Evolutionary conservation across 2,329 filamentous ascomycete genomes (phyloP).

Genomic region (Hortaea werneckii): DNA sequence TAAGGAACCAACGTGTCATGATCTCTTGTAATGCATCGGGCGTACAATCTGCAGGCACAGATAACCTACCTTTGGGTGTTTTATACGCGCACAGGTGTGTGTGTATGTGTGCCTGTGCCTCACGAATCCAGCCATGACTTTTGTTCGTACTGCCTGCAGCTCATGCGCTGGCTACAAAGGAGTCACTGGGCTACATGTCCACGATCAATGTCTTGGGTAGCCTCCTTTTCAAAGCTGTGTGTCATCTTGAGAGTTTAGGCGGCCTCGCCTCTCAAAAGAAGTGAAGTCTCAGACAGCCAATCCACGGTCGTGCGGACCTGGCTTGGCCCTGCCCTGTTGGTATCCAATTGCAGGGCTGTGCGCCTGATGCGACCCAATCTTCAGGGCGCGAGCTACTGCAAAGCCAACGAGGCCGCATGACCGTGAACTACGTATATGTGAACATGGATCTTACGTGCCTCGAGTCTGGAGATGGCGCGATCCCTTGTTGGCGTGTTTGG

Average conservation of each 20-base stretch:
- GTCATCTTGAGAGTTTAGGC: too few relatives aligned
- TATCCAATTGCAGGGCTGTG: slow-evolving; percentile 1
- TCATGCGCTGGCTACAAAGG: slow-evolving; percentile 3
- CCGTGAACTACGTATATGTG: background rate
- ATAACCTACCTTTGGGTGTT: too few relatives aligned
- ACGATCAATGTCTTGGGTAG: too few relatives aligned
- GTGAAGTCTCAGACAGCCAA: slow-evolving; percentile 9
- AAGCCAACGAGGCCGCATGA: background rate
- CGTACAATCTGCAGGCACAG: too few relatives aligned
- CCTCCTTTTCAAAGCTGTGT: too few relatives aligned
- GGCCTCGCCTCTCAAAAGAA: slow-evolving; percentile 1
- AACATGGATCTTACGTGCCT: background rate
- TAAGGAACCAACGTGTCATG: too few relatives aligned
- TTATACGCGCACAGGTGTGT: too few relatives aligned
- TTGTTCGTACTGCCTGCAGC: slow-evolving; percentile 3
- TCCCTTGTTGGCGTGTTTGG: too few relatives aligned
- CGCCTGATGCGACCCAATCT: slow-evolving; percentile 3
- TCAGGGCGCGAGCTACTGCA: slow-evolving; percentile 7
- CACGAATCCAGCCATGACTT: background rate
- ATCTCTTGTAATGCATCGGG: too few relatives aligned
- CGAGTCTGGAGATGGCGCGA: background rate
- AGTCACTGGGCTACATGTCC: too few relatives aligned
- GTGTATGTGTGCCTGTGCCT: too few relatives aligned
- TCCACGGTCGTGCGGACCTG: slow-evolving; percentile 6
- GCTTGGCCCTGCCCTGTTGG: slow-evolving; percentile 5